These are phyloP conservation scores for Xylaria scruposa DNA, from an alignment of 495 filamentous ascomycete genomes.

Conservation along the genomic window DNA sequence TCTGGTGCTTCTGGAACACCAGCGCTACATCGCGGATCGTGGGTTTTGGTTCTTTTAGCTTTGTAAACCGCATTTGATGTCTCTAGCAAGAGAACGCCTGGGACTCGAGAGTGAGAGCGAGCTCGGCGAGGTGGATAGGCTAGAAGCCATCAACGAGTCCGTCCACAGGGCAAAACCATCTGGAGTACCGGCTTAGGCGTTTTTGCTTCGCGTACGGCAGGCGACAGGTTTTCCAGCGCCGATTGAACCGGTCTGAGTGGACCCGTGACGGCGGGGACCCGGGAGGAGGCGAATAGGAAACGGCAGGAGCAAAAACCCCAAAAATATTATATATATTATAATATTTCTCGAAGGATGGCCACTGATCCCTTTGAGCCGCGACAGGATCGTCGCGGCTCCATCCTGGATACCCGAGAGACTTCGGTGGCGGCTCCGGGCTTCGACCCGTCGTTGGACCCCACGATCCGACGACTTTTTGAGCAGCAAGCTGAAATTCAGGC, in stretches of 20 bases:
- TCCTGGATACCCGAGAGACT: conserved; percentile 38
- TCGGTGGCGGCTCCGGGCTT: conserved; percentile 40
- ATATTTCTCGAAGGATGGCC: conserved; percentile 36
- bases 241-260: conserved; percentile 14
- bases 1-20: conserved; percentile 30
- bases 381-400: conserved; percentile 42
- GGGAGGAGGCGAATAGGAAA: conserved; percentile 27
- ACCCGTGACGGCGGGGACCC: not conserved
- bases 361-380: conserved; percentile 39
- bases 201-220: conserved; percentile 3
- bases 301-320: conserved; percentile 7
- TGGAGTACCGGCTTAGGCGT: conserved; percentile 1
- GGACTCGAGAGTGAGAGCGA: conserved; percentile 38
- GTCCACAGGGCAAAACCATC: conserved; percentile 24
- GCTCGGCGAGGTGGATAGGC: conserved; percentile 40
- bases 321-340: conserved; percentile 18
- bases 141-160: conserved; percentile 30
- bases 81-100: conserved; percentile 32
- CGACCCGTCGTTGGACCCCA: conserved; percentile 52
- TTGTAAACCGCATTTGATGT: conserved; percentile 40
- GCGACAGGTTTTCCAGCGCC: conserved; percentile 7
- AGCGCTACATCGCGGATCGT: not conserved
- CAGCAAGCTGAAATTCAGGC: conserved; percentile 59
- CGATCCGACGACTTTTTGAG: conserved; percentile 53
- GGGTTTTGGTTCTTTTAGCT: conserved; percentile 35